Conservation (phyloP, 176 grass and related monocot species). For the Hsuehochloa calcarea region DNA sequence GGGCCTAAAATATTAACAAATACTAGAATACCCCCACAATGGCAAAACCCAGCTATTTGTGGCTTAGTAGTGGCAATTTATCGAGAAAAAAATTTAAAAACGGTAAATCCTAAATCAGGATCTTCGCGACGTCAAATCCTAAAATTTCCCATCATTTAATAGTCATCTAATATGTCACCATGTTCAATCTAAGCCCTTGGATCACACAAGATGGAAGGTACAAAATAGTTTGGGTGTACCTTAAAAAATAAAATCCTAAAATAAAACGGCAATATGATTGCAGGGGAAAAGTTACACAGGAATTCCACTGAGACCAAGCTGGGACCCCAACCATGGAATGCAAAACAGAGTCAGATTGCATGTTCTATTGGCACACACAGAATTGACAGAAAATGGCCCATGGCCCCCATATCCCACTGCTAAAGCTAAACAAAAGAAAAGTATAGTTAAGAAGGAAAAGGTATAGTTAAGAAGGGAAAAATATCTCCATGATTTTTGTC, state of each 20-base stretch:
- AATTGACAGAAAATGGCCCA: neutral
- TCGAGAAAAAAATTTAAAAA: too few relatives aligned
- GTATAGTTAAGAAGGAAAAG: neutral
- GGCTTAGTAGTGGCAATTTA: too few relatives aligned
- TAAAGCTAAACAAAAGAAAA: neutral
- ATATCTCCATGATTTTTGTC: constrained; percentile 13
- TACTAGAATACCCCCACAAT: too few relatives aligned
- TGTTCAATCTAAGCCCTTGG: too few relatives aligned
- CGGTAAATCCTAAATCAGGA: too few relatives aligned
- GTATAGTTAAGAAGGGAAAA: neutral
- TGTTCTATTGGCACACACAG: neutral
- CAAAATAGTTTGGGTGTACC: too few relatives aligned
- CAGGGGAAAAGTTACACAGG: constrained; percentile 16
- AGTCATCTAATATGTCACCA: too few relatives aligned
- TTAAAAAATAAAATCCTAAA: neutral
- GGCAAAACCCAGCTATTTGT: too few relatives aligned
- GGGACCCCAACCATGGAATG: neutral
- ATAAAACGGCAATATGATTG: constrained; percentile 32
- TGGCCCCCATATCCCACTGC: neutral
- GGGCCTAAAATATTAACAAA: too few relatives aligned
- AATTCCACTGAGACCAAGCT: neutral
- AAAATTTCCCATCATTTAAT: too few relatives aligned
- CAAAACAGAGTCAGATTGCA: constrained; percentile 22
- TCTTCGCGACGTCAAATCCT: too few relatives aligned
- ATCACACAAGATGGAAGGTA: too few relatives aligned